phyloP scores from a whole-genome alignment of 148 eudicot genomes.

The Rhododendron griersonianum region DNA sequence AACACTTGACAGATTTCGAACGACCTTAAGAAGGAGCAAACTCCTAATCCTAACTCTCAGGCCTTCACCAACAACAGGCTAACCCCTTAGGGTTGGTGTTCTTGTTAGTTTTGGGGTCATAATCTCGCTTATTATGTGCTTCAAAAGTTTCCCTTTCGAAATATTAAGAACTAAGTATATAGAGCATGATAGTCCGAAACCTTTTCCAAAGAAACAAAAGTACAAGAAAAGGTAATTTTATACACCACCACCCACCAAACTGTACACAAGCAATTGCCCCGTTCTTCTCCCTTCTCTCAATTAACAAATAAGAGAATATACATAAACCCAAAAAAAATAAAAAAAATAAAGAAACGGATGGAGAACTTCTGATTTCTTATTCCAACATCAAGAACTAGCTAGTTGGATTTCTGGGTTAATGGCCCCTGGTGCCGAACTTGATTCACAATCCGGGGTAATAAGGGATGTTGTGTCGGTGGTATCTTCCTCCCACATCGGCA shows the following conservation, averaged over 20 bases:
- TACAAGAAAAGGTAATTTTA: background rate
- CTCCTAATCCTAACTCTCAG: no score
- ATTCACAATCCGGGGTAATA: conserved; percentile 6
- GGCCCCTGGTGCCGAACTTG: conserved; percentile 21
- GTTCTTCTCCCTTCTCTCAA: background rate
- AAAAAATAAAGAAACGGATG: background rate
- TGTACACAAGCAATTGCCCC: background rate
- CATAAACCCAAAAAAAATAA: background rate
- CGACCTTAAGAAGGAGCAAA: no score
- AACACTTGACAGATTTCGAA: no score
- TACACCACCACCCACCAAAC: background rate
- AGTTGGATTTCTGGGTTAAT: conserved; percentile 19
- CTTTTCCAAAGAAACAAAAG: background rate
- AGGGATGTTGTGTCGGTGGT: conserved; percentile 15
- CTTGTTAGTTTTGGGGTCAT: no score
- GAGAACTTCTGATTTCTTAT: background rate
- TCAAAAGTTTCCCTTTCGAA: no score
- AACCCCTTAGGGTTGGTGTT: no score
- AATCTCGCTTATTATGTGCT: no score
- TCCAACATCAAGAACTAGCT: no score
- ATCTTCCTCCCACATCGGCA: conserved; percentile 24
- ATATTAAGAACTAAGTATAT: no score
- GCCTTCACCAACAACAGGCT: no score
- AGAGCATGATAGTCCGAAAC: background rate
- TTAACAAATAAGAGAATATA: background rate